Evolutionary conservation across 192 early-diverging fungal genomes (phyloP), one percentile per base, ranked within the genome.

Genomic region (Coemansia sp.): DNA sequence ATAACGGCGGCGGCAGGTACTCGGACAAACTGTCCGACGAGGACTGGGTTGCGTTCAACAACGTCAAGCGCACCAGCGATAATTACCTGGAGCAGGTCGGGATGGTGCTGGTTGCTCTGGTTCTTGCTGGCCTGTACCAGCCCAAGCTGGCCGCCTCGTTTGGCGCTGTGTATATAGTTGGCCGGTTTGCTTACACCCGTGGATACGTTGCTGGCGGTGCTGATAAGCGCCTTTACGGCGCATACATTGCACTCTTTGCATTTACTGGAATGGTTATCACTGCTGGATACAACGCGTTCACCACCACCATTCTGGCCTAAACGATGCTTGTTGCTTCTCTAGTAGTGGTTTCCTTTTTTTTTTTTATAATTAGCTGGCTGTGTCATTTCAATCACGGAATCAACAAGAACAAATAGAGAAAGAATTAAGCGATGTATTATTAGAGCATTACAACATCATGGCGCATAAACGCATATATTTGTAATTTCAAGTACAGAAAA

Each of bases 11-110:
- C 23, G 84, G 84, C 3, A 74, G 80, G 13, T 77, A 61, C 18
- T 38, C 84, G 5, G 76, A 68, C 65, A 85, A 85, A 62, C 70
- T 85, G 38, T 70, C 41, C 23, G 84, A 85, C 32, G 72, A 76
- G 47, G 80, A 85, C 48, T 85, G 84, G 84, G 32, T 69, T 4
- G 59, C 26, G 2, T 85, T 85, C 63, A 85, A 85, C 77, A 80
- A 75, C 54, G 58, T 79, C 62, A 79, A 85, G 71, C 76, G 84
- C 9, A 72, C 70, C 1, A 83, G 78, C 78, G 75, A 78, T 19
- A 81, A 86, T 63, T 86, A 86, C 66, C 56, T 49, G 32, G 85
- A 86, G 70, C 66, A 75, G 32, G 32, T 84, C 8, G 68, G 72
- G 12, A 23, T 64, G 13, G 74, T 76, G 0, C 71, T 79, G 32